phyloP scores from a whole-genome alignment of 2,329 filamentous ascomycete species.

The Fusarium brevicatenulatum region DNA sequence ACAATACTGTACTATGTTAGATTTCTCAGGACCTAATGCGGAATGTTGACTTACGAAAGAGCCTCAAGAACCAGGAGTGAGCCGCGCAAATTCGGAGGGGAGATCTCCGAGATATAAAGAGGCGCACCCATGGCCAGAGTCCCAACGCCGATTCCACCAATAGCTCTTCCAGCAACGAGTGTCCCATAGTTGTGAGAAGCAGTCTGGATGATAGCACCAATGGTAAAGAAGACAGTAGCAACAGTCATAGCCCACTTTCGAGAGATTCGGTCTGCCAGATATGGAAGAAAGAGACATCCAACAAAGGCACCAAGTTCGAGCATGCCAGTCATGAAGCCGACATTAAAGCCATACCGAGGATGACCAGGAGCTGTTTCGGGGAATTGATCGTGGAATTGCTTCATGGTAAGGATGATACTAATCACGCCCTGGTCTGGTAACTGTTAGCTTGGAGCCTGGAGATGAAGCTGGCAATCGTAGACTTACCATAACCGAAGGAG shows the following conservation, averaged over 20 bases:
- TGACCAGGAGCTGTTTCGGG: slow-evolving; percentile 47
- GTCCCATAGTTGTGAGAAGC: slow-evolving; percentile 19
- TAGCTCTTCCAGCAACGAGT: slow-evolving; percentile 37
- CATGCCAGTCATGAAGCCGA: slow-evolving; percentile 53
- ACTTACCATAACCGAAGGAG: background rate
- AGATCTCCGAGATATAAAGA: slow-evolving; percentile 60
- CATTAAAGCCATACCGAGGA: slow-evolving; percentile 47
- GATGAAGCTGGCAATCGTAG: fast-evolving
- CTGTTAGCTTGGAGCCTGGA: background rate
- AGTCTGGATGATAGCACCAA: slow-evolving; percentile 39
- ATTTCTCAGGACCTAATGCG: fast-evolving
- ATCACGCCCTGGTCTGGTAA: slow-evolving; percentile 49
- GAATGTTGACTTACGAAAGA: slow-evolving; percentile 42
- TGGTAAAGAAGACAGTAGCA: slow-evolving; percentile 36
- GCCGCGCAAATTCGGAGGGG: slow-evolving; percentile 59
- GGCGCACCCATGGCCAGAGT: slow-evolving; percentile 57
- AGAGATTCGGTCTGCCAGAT: slow-evolving; percentile 38
- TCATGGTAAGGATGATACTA: slow-evolving; percentile 56
- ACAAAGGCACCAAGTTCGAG: slow-evolving; percentile 63
- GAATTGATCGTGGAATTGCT: slow-evolving; percentile 52
- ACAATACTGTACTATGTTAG: slow-evolving; percentile 3
- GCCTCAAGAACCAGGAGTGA: slow-evolving; percentile 60
- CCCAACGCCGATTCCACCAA: slow-evolving; percentile 57
- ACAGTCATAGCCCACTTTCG: slow-evolving; percentile 40
- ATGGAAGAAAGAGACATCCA: slow-evolving; percentile 43